phyloP scores from a whole-genome alignment of 2,329 filamentous ascomycete species.

The Diaporthe vexans region DNA sequence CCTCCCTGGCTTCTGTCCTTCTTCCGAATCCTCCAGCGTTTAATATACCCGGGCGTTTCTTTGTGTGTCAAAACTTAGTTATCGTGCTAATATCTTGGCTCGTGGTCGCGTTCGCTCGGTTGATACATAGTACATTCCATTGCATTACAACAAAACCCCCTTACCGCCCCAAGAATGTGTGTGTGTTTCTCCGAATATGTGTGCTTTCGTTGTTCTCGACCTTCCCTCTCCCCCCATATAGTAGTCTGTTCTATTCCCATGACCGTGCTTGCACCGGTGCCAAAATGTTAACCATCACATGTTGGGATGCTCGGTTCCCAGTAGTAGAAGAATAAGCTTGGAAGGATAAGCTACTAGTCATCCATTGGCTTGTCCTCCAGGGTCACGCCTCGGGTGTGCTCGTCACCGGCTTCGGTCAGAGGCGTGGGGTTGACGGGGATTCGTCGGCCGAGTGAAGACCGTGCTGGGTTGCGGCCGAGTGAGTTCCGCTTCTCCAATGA shows the following conservation, averaged over 20 bases:
- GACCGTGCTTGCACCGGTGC: slow-evolving; percentile 2
- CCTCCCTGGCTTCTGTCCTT: neutral
- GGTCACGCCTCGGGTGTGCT: slow-evolving; percentile 68
- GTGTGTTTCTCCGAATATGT: neutral
- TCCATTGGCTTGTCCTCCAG: slow-evolving; percentile 85
- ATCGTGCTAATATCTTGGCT: slow-evolving; percentile 40
- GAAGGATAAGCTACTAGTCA: slow-evolving; percentile 61
- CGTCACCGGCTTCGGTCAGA: slow-evolving; percentile 48
- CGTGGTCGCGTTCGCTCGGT: slow-evolving; percentile 41
- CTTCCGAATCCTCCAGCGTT: neutral
- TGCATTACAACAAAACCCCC: slow-evolving; percentile 36
- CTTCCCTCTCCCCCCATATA: neutral
- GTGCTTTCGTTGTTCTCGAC: neutral
- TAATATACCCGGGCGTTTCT: slow-evolving; percentile 7
- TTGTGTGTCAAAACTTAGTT: slow-evolving; percentile 10
- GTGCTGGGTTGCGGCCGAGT: slow-evolving; percentile 65
- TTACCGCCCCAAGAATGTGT: neutral
- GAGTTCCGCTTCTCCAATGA: slow-evolving; percentile 75
- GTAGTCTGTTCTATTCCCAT: slow-evolving; percentile 12
- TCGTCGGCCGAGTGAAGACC: slow-evolving; percentile 67
- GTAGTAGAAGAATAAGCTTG: neutral
- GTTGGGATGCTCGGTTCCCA: neutral
- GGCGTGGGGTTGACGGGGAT: slow-evolving; percentile 55
- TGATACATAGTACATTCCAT: slow-evolving; percentile 40
- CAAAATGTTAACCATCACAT: neutral